Conservation (phyloP, 129 eudicot genomes). For the Lonicera japonica region DNA sequence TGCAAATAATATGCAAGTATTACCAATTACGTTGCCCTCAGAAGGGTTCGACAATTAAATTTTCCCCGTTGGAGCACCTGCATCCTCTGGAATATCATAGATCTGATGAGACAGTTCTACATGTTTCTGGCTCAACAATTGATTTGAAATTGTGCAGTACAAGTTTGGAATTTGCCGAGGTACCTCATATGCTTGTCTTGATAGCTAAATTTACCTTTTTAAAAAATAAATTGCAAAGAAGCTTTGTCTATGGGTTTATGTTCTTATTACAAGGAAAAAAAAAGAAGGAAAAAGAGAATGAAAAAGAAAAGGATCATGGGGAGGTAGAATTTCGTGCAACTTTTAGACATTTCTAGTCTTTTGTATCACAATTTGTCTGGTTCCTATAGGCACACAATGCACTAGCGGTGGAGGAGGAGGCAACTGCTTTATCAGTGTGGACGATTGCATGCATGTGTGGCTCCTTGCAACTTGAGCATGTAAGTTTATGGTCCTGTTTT, state of each 20-base stretch:
- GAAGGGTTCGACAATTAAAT: slow-evolving; percentile 68
- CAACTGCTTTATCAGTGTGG: slow-evolving; percentile 85
- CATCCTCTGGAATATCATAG: slow-evolving; percentile 82
- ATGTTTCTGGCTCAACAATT: slow-evolving; percentile 68
- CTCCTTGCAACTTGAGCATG: slow-evolving; percentile 91
- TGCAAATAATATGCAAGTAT: slow-evolving; percentile 83
- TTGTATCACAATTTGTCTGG: background rate
- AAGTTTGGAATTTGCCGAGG: slow-evolving; percentile 94
- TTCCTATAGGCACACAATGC: slow-evolving; percentile 60
- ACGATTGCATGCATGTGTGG: slow-evolving; percentile 90
- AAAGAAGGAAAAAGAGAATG: too few relatives aligned
- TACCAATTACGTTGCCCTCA: slow-evolving; percentile 63
- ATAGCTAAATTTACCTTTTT: background rate
- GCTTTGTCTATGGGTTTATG: too few relatives aligned
- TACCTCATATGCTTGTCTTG: slow-evolving; percentile 1
- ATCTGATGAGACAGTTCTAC: slow-evolving; percentile 65
- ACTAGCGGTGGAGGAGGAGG: slow-evolving; percentile 90
- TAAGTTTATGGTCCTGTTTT: slow-evolving; percentile 21
- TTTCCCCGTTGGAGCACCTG: slow-evolving; percentile 90
- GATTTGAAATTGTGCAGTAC: slow-evolving; percentile 79
- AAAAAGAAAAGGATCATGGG: too few relatives aligned
- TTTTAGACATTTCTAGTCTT: slow-evolving; percentile 5
- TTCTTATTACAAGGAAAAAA: too few relatives aligned
- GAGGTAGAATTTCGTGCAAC: background rate
- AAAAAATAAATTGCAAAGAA: too few relatives aligned